A percentile compares a stretch with the other conserved stretches of the same genome.
Conservation (phyloP, 2,329 filamentous ascomycete genomes). For the Tympanopsis confertula region DNA sequence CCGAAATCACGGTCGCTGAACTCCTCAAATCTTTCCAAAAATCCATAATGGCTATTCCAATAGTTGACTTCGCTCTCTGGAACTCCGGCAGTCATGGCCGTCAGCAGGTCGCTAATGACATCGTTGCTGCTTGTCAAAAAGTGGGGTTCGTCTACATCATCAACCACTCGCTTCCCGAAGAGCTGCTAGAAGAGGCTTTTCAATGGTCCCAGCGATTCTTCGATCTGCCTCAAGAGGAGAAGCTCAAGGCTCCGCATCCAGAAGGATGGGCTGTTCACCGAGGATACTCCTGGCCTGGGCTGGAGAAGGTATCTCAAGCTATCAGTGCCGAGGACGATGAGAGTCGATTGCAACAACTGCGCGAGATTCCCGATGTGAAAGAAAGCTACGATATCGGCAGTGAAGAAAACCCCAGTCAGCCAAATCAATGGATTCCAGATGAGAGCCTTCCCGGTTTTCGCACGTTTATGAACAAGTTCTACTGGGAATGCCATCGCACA, state of each 20-base stretch:
- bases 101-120: conserved; percentile 11
- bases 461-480: conserved; percentile 25
- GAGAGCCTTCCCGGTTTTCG: conserved; percentile 21
- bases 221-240: conserved; percentile 16
- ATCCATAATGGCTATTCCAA: no score
- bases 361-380: no score
- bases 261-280: conserved; percentile 25
- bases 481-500: conserved; percentile 24
- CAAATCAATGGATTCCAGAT: conserved; percentile 27
- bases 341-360: no score
- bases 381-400: conserved; percentile 4
- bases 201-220: conserved; percentile 18
- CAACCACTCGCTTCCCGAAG: conserved; percentile 17
- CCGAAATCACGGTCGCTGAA: no score
- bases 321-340: no score
- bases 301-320: conserved; percentile 28
- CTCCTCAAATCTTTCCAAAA: no score
- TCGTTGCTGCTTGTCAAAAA: conserved; percentile 15
- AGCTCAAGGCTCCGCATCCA: conserved; percentile 22
- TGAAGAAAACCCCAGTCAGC: conserved; percentile 16
- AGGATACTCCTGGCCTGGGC: conserved; percentile 31
- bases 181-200: conserved; percentile 23
- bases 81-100: no score
- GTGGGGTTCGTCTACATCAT: conserved; percentile 18
- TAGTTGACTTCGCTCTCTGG: no score